Evolutionary conservation across 768 basidiomycete species (phyloP), one percentile per base, ranked within the genome.

Genomic region (Udeniomyces megalosporus): DNA sequence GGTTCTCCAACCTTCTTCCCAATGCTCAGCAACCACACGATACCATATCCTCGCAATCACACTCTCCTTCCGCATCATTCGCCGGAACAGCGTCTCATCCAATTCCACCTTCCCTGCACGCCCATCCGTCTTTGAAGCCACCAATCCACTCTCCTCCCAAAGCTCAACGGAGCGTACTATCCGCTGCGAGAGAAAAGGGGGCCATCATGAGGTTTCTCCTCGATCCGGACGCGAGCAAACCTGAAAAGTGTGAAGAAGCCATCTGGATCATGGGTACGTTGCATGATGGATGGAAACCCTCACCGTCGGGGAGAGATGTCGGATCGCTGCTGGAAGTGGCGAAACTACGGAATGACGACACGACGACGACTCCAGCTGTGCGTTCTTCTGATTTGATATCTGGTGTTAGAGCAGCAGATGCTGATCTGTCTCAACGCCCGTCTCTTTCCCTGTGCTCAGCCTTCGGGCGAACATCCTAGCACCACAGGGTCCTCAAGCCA

Each of bases 231-330:
- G 82, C 89, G 4, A 50, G 48, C 20, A 81, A 79, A 3, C 88
- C 86, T 1, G 90, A 95, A 72, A 83, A 80, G 69, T 90, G 82
- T 58, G 70, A 79, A 0, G 87, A 91, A 22, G 80, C 84, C 0
- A 93, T 96, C 31, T 95, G 90, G 90, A 74, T 95, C 1, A 77
- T 95, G 26, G 92, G 91, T 44, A 82, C 89, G 3, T 78, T 80
- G 66, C 89, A 74, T 66, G 68, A 70, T 6, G 72, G 72, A 11
- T 73, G 68, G 66, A 49, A 67, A 53, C 69, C 72, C 17, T 42
- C 38, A 8, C 38, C 38, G 8, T 17, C n/a, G n/a, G n/a, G n/a
- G n/a, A n/a, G n/a, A n/a, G n/a, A n/a, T n/a, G n/a, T n/a, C n/a
- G n/a, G n/a, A n/a, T n/a, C n/a, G n/a, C n/a, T n/a, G n/a, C n/a